Percentiles rank a stretch among this genome's conserved stretches.
Evolutionary conservation across 352 stramenopile genomes (phyloP).

Genomic region (Blastocystis sp.): DNA sequence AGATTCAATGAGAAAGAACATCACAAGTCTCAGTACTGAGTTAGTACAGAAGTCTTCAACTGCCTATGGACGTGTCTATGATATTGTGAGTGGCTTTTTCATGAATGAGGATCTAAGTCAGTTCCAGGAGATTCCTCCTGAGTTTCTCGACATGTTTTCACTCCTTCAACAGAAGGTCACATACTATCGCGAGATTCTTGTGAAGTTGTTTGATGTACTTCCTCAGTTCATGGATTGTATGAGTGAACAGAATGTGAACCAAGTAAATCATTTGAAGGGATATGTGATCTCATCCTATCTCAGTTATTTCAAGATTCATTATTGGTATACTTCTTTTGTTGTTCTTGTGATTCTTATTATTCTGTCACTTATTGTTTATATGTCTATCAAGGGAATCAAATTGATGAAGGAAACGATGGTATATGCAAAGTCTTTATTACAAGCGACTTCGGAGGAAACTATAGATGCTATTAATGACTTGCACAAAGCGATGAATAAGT

Average conservation of each 20-base stretch:
- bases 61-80: neutral
- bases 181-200: neutral
- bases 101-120: conserved; percentile 7
- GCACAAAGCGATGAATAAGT: neutral
- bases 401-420: conserved; percentile 40
- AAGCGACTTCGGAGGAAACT: conserved; percentile 9
- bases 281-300: conserved; percentile 13
- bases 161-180: conserved; percentile 13
- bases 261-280: neutral
- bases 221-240: conserved; percentile 19
- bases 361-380: neutral
- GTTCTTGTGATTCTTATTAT: neutral
- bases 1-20: neutral
- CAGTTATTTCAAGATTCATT: conserved; percentile 33
- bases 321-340: neutral
- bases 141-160: conserved; percentile 12
- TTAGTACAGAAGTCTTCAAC: neutral
- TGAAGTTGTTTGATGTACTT: neutral
- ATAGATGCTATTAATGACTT: conserved; percentile 52
- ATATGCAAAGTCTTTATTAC: conserved; percentile 54
- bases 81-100: neutral
- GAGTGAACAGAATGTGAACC: neutral
- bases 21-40: neutral
- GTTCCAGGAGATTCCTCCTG: conserved; percentile 38
- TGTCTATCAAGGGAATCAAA: neutral